Evolutionary conservation across 345 rosid species (phyloP).

Genomic region (Populus deltoides): DNA sequence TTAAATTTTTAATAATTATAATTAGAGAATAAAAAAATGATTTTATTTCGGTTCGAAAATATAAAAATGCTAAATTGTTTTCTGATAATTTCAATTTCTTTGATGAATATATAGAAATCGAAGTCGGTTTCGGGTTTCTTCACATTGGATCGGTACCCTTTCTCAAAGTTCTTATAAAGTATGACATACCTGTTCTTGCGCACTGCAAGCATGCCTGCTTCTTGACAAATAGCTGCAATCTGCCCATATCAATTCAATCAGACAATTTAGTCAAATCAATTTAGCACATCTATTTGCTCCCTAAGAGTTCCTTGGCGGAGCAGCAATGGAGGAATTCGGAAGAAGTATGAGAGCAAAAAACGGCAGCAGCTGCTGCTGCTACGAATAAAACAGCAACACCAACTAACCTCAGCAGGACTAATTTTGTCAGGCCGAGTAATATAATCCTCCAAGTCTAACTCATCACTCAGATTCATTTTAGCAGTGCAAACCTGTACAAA

Average conservation of each 20-base stretch:
- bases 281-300: too few relatives aligned
- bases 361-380: background rate
- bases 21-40: too few relatives aligned
- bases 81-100: too few relatives aligned
- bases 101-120: background rate
- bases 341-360: too few relatives aligned
- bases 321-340: too few relatives aligned
- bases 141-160: slow-evolving; percentile 10
- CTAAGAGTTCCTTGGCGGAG: too few relatives aligned
- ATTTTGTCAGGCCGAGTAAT: slow-evolving; percentile 95
- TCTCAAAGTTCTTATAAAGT: slow-evolving; percentile 16
- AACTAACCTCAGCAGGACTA: slow-evolving; percentile 83
- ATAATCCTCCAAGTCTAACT: slow-evolving; percentile 97
- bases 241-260: background rate
- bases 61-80: too few relatives aligned
- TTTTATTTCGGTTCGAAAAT: too few relatives aligned
- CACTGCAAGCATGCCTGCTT: slow-evolving; percentile 15
- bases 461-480: slow-evolving; percentile 91
- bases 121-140: slow-evolving; percentile 15
- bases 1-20: too few relatives aligned
- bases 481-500: slow-evolving; percentile 79
- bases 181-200: slow-evolving; percentile 15
- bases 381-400: background rate
- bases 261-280: too few relatives aligned
- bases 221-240: slow-evolving; percentile 18